A percentile compares a stretch with the other conserved stretches of the same genome.
Conservation (phyloP, 306 rosid genomes). For the Ziziphus jujuba region DNA sequence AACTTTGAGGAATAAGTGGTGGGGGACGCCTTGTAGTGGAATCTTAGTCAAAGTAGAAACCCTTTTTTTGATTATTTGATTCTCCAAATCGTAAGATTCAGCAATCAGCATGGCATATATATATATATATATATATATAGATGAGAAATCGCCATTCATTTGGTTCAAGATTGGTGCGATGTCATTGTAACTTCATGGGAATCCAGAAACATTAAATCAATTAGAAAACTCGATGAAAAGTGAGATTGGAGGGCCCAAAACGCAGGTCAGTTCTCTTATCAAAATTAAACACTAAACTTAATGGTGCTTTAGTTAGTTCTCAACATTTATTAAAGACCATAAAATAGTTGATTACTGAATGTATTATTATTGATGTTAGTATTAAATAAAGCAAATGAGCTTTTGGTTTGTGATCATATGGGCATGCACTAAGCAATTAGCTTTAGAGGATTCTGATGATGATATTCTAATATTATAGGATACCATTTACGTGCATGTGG, state of each 20-base stretch:
- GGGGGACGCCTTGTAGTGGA: slow-evolving; percentile 22
- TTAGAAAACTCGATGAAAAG: slow-evolving; percentile 5
- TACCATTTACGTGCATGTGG: slow-evolving; percentile 2
- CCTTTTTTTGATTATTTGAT: slow-evolving; percentile 14
- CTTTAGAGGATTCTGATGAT: not conserved
- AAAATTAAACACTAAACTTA: not conserved
- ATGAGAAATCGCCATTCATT: slow-evolving; percentile 18
- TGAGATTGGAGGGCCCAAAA: not conserved
- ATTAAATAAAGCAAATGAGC: not conserved
- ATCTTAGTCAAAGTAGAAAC: slow-evolving; percentile 21
- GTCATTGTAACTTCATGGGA: slow-evolving; percentile 36
- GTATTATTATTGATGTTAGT: too few relatives aligned
- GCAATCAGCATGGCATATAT: too few relatives aligned
- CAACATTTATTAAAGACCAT: too few relatives aligned
- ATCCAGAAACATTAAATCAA: slow-evolving; percentile 24
- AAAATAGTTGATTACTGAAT: too few relatives aligned
- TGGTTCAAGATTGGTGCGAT: slow-evolving; percentile 20
- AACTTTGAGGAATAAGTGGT: not conserved
- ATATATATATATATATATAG: not conserved
- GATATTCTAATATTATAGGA: not conserved
- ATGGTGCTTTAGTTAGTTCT: too few relatives aligned
- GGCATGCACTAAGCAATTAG: not conserved
- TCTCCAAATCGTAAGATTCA: slow-evolving; percentile 14
- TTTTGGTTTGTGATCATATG: not conserved
- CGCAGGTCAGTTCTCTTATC: not conserved